Conservation (phyloP, 176 grass and related monocot genomes). For the Aegilops speltoides region DNA sequence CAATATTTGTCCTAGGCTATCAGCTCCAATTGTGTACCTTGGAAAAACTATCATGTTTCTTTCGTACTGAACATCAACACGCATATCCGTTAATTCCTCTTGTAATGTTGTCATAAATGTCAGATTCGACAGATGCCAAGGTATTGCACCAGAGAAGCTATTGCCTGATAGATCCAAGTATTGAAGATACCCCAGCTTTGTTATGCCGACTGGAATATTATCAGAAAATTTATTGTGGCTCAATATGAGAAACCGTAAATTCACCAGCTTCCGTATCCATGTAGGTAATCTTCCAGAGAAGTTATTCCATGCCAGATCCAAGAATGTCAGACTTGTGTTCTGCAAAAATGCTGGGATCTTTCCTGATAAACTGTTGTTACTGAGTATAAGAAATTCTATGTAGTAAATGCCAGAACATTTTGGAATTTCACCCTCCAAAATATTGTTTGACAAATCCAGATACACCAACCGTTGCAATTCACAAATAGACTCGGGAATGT, state of each 20-base stretch:
- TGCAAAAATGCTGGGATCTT: conserved; percentile 6
- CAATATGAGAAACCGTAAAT: background rate
- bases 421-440: background rate
- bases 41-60: no score
- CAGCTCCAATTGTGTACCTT: no score
- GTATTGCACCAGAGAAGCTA: background rate
- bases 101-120: background rate
- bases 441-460: conserved; percentile 9
- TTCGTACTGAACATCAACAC: no score
- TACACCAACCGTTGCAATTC: no score
- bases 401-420: background rate
- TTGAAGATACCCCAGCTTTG: background rate
- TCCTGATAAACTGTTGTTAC: conserved; percentile 35
- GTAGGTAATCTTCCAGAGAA: background rate
- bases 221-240: background rate
- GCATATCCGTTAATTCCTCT: no score
- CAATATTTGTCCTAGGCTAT: background rate
- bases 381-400: background rate
- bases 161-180: background rate
- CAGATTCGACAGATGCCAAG: background rate
- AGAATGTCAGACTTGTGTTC: background rate
- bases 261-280: background rate
- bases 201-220: background rate
- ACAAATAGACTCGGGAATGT: no score
- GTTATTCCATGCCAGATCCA: background rate